Conservation (phyloP, 148 eudicot genomes). For the Rhododendron henanense region DNA sequence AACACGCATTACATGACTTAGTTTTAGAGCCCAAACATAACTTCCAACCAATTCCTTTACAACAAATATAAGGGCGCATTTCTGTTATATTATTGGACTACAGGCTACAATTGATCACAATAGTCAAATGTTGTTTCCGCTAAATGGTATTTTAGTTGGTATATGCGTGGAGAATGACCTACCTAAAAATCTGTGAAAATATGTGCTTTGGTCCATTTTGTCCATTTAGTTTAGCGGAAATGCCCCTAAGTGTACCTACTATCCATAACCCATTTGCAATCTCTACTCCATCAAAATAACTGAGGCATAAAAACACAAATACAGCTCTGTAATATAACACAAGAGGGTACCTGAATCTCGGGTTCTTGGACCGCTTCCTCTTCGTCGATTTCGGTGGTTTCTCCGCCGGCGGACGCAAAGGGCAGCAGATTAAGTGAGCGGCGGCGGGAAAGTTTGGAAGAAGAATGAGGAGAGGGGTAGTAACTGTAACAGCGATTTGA, state of each 20-base stretch:
- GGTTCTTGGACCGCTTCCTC: slow-evolving; percentile 16
- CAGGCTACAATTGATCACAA: background rate
- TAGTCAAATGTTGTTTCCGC: too few species aligned
- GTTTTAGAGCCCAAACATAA: background rate
- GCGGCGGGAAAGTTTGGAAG: slow-evolving; percentile 8
- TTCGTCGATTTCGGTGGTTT: slow-evolving; percentile 29
- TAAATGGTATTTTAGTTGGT: background rate
- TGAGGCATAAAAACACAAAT: background rate
- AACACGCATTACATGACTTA: background rate
- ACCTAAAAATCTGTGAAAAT: too few species aligned
- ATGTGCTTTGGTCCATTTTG: too few species aligned
- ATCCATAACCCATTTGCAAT: background rate
- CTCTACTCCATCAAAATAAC: background rate
- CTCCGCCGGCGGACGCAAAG: slow-evolving; percentile 27
- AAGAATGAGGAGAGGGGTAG: slow-evolving; percentile 7
- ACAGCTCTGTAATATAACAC: background rate
- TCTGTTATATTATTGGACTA: background rate
- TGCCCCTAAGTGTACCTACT: background rate
- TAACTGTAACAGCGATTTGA: background rate
- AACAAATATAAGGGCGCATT: background rate
- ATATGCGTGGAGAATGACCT: too few species aligned
- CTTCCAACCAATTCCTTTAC: background rate
- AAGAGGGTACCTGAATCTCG: slow-evolving; percentile 26
- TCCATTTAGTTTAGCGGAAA: too few species aligned
- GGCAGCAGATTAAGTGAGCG: background rate